Base-by-base conservation (phyloP, 441 rosid genomes). In the Adansonia grandidieri region DNA sequence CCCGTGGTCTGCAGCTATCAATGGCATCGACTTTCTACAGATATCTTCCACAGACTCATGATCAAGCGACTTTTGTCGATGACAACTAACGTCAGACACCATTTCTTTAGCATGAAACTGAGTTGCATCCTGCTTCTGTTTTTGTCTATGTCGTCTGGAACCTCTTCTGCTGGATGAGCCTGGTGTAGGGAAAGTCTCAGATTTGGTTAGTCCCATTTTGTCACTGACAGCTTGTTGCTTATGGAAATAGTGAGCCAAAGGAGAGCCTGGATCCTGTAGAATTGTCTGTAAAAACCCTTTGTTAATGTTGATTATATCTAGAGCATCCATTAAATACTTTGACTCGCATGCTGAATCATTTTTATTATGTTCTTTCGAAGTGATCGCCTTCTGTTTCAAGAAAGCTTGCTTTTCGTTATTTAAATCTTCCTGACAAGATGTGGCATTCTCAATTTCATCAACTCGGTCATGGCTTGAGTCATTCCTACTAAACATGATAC, bases 261-360 rank as follows among this genome's bases (percentile, higher is more conserved):
- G 92, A 66, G 90, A 87, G 44, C 86, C 86, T 2, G 90, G 91
- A 60, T 88, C 93, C 20, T 87, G 88, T 48, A 93, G 42, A 28
- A 91, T 74, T 79, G 80, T 85, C 53, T 82, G 13, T 14, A 95
- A 78, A 24, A 89, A 79, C 60, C 93, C 92, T 82, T 89, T 87
- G 71, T 93, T 89, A 83, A 80, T 80, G 77, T 85, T 87, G 67
- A 87, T 83, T 82, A 91, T 54, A 76, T 91, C 89, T 17, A 86
- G 68, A 65, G 92, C 90, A 72, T 89, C 94, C 73, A 82, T 75
- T 42, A 88, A 75, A 32, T 86, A 88, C 77, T 84, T 87, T 14
- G 89, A 81, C 28, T 82, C 79, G 48, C 75, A 28, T 51, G 75
- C 79, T 3, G 83, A 77, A 82, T 77, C 79, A 51, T 86, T 87